A percentile compares a stretch with the other conserved stretches of the same genome.
These are phyloP conservation scores for Thelephora ganbajun DNA, from an alignment of 768 basidiomycete species.

Conservation along the genomic window DNA sequence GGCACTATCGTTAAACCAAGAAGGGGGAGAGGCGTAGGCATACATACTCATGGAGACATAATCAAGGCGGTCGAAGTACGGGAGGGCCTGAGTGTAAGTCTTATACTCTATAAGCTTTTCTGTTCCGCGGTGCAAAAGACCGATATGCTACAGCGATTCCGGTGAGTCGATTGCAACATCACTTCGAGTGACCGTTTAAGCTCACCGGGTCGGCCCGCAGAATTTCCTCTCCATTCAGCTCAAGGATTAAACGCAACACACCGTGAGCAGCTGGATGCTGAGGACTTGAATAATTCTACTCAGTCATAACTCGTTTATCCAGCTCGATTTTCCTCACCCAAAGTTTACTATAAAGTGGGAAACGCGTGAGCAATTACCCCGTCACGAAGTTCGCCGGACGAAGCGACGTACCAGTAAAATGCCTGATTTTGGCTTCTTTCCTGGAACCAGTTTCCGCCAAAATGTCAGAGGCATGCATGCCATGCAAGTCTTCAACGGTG, in stretches of 20 bases:
- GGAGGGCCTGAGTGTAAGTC: slow-evolving; percentile 92
- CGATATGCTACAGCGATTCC: slow-evolving; percentile 57
- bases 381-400: not conserved
- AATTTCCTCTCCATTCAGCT: slow-evolving; percentile 95
- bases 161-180: not conserved
- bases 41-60: slow-evolving; percentile 97
- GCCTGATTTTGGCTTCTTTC: slow-evolving; percentile 72
- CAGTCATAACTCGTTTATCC: not conserved
- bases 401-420: slow-evolving; percentile 70
- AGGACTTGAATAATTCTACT: slow-evolving; percentile 35
- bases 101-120: slow-evolving; percentile 99
- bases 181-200: slow-evolving; percentile 5
- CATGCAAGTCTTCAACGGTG: slow-evolving; percentile 75
- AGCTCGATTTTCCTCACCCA: slow-evolving; percentile 33
- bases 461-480: slow-evolving; percentile 66
- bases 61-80: slow-evolving; percentile 97
- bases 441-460: slow-evolving; percentile 58
- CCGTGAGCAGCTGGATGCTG: slow-evolving; percentile 99
- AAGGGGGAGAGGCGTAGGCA: not conserved
- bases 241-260: slow-evolving; percentile 92
- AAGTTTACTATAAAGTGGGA: slow-evolving; percentile 62
- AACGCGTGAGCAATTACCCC: slow-evolving; percentile 1
- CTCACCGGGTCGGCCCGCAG: slow-evolving; percentile 72
- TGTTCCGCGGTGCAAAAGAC: slow-evolving; percentile 91
- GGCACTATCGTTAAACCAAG: not conserved